phyloP scores from a whole-genome alignment of 768 basidiomycete species.

The Lactifluus echinatus region DNA sequence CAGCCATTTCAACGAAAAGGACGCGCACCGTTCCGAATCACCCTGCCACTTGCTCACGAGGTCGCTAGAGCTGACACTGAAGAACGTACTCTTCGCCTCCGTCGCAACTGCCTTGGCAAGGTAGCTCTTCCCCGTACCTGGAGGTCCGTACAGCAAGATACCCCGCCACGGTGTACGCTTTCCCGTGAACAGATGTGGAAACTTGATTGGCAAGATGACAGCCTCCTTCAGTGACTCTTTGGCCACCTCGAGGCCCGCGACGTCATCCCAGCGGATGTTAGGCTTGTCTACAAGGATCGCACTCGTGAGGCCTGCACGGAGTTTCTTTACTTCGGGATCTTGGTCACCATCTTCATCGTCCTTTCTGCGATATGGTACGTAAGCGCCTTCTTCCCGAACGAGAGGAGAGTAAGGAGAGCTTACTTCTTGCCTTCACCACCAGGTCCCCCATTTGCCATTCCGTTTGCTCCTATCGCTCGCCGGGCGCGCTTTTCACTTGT shows the following conservation, averaged over 20 bases:
- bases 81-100: slow-evolving; percentile 98
- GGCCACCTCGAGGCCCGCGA: slow-evolving; percentile 90
- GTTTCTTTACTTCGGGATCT: slow-evolving; percentile 93
- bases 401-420: slow-evolving; percentile 15
- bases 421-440: slow-evolving; percentile 32
- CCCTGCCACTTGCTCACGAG: slow-evolving; percentile 99
- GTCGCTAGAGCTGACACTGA: slow-evolving; percentile 90
- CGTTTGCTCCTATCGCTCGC: slow-evolving; percentile 43
- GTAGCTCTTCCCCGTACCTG: slow-evolving; percentile 95
- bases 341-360: slow-evolving; percentile 59
- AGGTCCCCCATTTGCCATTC: slow-evolving; percentile 32
- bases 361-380: slow-evolving; percentile 25
- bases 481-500: slow-evolving; percentile 54
- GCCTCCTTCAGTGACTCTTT: slow-evolving; percentile 97
- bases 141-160: slow-evolving; percentile 93
- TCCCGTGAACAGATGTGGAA: slow-evolving; percentile 96
- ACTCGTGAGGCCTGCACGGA: slow-evolving; percentile 79
- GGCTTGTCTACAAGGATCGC: slow-evolving; percentile 92
- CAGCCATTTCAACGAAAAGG: background rate
- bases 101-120: slow-evolving; percentile 98
- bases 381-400: background rate
- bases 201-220: slow-evolving; percentile 99
- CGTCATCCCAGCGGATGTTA: slow-evolving; percentile 97
- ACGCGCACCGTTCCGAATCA: slow-evolving; percentile 82
- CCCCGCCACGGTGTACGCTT: slow-evolving; percentile 98